phyloP scores from a whole-genome alignment of 2,329 filamentous ascomycete species.

The Aspergillus proliferans region DNA sequence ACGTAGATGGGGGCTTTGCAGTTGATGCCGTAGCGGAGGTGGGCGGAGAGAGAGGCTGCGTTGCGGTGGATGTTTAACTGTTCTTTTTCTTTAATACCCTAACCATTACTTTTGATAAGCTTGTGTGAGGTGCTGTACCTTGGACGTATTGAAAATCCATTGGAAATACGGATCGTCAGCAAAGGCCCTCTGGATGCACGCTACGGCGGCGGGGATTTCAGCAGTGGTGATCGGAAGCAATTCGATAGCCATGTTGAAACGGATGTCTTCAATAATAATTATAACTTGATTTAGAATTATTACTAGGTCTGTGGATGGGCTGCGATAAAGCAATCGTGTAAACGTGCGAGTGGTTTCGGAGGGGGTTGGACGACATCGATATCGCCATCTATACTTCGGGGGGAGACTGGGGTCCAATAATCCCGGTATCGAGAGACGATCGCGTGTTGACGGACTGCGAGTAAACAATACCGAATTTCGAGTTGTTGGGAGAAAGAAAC shows the following conservation, averaged over 20 bases:
- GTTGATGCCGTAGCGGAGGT: slow-evolving; percentile 64
- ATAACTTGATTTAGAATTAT: slow-evolving; percentile 8
- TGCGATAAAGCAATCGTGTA: slow-evolving; percentile 30
- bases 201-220: slow-evolving; percentile 59
- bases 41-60: slow-evolving; percentile 55
- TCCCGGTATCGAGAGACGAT: not conserved
- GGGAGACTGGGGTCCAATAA: not conserved
- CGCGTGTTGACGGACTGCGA: not conserved
- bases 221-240: slow-evolving; percentile 50
- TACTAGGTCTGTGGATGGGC: slow-evolving; percentile 25
- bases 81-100: slow-evolving; percentile 4
- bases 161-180: slow-evolving; percentile 60
- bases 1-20: slow-evolving; percentile 61
- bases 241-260: slow-evolving; percentile 44
- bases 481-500: not conserved
- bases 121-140: slow-evolving; percentile 36
- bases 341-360: slow-evolving; percentile 25
- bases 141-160: slow-evolving; percentile 57
- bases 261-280: not conserved
- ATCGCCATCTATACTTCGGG: slow-evolving; percentile 23
- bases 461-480: not conserved
- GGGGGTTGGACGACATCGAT: slow-evolving; percentile 24
- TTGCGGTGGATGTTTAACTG: slow-evolving; percentile 58
- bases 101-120: too few relatives aligned
- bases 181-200: slow-evolving; percentile 62